phyloP scores from a whole-genome alignment of 768 basidiomycete species.

The Boletus eberwhitei region DNA sequence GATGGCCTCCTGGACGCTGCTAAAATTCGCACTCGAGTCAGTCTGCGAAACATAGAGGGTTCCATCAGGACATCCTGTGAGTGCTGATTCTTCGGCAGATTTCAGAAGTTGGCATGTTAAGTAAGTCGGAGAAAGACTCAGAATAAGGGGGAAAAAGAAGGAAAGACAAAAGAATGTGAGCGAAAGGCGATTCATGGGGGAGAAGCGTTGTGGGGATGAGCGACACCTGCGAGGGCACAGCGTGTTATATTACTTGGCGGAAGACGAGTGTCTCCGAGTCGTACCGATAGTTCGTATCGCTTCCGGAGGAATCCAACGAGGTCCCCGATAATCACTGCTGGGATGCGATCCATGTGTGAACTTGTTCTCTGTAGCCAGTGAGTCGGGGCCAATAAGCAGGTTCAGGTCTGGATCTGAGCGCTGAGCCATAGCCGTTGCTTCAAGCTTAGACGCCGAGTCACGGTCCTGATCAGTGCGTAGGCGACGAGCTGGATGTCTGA shows the following conservation, averaged over 20 bases:
- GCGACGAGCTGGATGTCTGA: no score
- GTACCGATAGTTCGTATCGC: not conserved
- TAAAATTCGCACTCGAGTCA: conserved; percentile 45
- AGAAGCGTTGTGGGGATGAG: not conserved
- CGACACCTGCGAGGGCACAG: not conserved
- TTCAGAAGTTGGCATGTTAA: conserved; percentile 53
- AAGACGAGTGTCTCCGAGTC: no score
- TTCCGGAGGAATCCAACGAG: not conserved
- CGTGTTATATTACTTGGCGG: not conserved
- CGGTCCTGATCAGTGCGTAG: no score
- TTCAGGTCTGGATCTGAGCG: no score
- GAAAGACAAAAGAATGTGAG: conserved; percentile 6
- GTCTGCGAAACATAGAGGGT: conserved; percentile 57
- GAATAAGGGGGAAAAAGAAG: not conserved
- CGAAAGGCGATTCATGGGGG: conserved; percentile 5
- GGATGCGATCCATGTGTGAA: not conserved
- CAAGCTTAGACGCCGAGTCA: no score
- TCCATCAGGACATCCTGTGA: conserved; percentile 52
- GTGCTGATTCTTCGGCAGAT: conserved; percentile 37
- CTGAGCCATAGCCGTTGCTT: no score
- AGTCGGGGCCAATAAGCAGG: no score
- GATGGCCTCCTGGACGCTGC: conserved; percentile 53
- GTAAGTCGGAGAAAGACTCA: conserved; percentile 45
- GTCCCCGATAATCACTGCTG: not conserved
- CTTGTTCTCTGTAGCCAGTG: not conserved